phyloP scores from a whole-genome alignment of 148 eudicot species.

The Gaultheria prostrata region DNA sequence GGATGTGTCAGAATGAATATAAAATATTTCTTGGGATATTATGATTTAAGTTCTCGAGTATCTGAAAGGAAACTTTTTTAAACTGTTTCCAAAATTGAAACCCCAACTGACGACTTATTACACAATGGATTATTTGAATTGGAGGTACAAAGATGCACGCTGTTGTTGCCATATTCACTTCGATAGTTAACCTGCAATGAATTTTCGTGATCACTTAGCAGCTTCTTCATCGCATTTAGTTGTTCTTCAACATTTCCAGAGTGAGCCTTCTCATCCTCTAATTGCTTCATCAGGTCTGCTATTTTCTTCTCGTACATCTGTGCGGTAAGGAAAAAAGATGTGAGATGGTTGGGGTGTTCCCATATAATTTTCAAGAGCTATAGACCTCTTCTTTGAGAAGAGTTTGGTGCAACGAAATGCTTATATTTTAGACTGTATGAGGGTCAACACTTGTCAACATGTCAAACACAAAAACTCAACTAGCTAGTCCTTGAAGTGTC shows the following conservation, averaged over 20 bases:
- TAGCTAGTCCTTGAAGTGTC: not conserved
- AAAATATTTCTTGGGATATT: not conserved
- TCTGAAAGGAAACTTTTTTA: not conserved
- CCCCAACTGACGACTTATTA: not conserved
- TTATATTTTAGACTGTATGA: not conserved
- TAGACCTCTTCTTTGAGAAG: not conserved
- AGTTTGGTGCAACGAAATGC: not conserved
- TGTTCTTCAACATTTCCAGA: conserved; percentile 49
- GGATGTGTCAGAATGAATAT: not conserved
- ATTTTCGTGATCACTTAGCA: conserved; percentile 50
- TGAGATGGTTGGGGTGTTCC: not conserved
- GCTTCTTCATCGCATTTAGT: conserved; percentile 45
- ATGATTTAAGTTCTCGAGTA: not conserved
- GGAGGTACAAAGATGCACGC: not conserved
- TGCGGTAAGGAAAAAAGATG: conserved; percentile 33
- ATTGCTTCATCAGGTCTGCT: conserved; percentile 61
- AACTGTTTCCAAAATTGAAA: not conserved
- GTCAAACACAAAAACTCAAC: not conserved
- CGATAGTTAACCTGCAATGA: conserved; percentile 53
- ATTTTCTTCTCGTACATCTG: conserved; percentile 85
- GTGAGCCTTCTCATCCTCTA: conserved; percentile 51
- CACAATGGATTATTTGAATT: conserved; percentile 6
- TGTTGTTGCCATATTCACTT: not conserved
- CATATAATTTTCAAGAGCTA: not conserved
- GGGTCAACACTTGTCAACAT: not conserved